These are phyloP conservation scores for Paramecium primaurelia DNA, from an alignment of 73 alveolate species.

Conservation along the genomic window DNA sequence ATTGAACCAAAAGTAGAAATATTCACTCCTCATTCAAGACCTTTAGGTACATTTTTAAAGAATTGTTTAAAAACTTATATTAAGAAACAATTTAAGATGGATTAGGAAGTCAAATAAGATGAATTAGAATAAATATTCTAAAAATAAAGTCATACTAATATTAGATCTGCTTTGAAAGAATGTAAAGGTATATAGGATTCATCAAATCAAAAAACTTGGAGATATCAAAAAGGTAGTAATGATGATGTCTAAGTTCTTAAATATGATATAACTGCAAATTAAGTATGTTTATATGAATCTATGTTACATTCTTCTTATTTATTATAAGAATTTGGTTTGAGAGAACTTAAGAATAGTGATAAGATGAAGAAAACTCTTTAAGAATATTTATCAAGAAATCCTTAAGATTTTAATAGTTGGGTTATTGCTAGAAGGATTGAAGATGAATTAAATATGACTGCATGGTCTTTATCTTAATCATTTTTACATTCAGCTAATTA, in stretches of 20 bases:
- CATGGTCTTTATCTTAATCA: conserved; percentile 94
- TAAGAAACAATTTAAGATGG: conserved; percentile 75
- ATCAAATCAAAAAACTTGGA: conserved; percentile 25
- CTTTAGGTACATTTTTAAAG: conserved; percentile 83
- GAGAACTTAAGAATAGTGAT: conserved; percentile 90
- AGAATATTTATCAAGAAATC: conserved; percentile 84
- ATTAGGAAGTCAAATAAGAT: conserved; percentile 75
- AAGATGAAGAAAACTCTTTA: conserved; percentile 87
- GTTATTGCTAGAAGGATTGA: conserved; percentile 88
- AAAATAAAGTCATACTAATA: conserved; percentile 28
- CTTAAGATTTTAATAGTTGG: conserved; percentile 45
- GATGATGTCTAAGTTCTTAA: conserved; percentile 26
- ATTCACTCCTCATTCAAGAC: conserved; percentile 92
- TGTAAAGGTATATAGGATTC: conserved; percentile 4
- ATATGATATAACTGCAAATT: conserved; percentile 84
- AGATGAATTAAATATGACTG: conserved; percentile 95
- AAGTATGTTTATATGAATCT: conserved; percentile 94
- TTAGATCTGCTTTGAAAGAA: conserved; percentile 2
- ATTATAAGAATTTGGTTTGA: conserved; percentile 78
- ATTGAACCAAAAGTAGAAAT: conserved; percentile 96
- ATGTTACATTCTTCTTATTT: conserved; percentile 67
- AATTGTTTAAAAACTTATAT: conserved; percentile 90
- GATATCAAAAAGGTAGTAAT: not conserved
- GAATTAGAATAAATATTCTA: conserved; percentile 78
- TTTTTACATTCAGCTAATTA: conserved; percentile 78